A percentile compares a stretch with the other conserved stretches of the same genome.
Evolutionary conservation across 768 basidiomycete species (phyloP).

Genomic region (Agaricus blazei): DNA sequence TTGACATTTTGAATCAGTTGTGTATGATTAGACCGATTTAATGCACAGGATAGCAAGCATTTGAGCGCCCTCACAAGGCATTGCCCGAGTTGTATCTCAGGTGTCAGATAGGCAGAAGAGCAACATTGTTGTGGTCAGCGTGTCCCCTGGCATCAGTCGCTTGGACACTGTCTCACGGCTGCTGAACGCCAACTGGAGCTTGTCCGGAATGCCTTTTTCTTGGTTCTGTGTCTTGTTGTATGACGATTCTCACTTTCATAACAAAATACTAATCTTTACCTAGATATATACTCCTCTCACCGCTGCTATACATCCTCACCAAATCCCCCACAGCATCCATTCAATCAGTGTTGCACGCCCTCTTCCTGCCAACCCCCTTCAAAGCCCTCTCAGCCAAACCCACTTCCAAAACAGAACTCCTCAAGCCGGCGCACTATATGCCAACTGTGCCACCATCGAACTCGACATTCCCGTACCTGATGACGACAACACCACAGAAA

Average conservation of each 20-base stretch:
- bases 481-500: not conserved
- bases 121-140: constrained; percentile 71
- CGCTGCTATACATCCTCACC: constrained; percentile 19
- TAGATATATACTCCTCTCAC: too few species aligned
- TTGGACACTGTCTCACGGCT: constrained; percentile 60
- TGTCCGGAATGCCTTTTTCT: not conserved
- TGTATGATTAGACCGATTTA: too few species aligned
- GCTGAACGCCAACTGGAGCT: constrained; percentile 41
- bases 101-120: constrained; percentile 38
- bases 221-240: too few species aligned
- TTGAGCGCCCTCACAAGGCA: too few species aligned
- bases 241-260: too few species aligned
- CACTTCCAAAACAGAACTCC: constrained; percentile 38
- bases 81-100: too few species aligned
- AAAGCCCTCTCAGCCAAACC: constrained; percentile 36
- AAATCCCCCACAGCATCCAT: constrained; percentile 61
- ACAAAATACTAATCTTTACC: too few species aligned
- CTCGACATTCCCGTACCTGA: constrained; percentile 29
- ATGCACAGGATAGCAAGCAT: too few species aligned
- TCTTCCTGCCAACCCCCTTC: constrained; percentile 80
- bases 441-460: constrained; percentile 65
- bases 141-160: constrained; percentile 74
- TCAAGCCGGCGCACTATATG: constrained; percentile 78
- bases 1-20: too few species aligned
- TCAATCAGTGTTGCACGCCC: constrained; percentile 76